Conservation (phyloP, 139 green algal species). For the Chlamydomonas sp. region DNA sequence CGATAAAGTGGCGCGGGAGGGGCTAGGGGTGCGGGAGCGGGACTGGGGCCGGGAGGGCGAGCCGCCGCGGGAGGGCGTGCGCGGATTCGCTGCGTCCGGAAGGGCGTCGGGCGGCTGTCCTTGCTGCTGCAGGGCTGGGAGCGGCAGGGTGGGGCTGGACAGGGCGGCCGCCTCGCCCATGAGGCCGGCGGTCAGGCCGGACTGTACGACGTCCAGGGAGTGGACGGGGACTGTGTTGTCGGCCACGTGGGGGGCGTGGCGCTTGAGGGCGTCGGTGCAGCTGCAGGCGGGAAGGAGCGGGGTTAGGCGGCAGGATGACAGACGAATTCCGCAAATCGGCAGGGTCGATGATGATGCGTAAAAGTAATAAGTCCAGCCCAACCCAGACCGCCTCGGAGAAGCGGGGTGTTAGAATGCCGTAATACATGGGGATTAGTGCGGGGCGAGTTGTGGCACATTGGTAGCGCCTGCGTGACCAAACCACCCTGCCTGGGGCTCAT, state of each 20-base stretch:
- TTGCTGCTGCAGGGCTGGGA: neutral
- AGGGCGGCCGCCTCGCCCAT: neutral
- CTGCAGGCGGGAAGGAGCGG: neutral
- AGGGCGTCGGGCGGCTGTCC: neutral
- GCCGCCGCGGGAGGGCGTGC: neutral
- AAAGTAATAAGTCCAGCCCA: no score
- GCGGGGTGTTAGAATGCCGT: no score
- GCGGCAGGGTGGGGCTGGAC: neutral
- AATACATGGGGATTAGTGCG: neutral
- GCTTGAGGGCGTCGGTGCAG: constrained; percentile 13
- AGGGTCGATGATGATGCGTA: no score
- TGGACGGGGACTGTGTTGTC: constrained; percentile 29
- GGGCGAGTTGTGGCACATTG: neutral
- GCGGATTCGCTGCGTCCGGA: neutral
- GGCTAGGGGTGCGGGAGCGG: no score
- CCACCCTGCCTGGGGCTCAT: no score
- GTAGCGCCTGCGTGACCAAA: no score
- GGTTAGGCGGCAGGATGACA: neutral
- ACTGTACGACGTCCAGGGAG: neutral
- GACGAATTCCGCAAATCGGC: neutral
- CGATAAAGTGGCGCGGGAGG: no score
- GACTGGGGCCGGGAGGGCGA: no score
- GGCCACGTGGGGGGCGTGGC: constrained; percentile 16
- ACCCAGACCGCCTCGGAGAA: no score
- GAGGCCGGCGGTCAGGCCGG: neutral